Percentiles rank a stretch among this genome's conserved stretches.
Evolutionary conservation across 2,329 filamentous ascomycete genomes (phyloP).

Genomic region (Colletotrichum horii): DNA sequence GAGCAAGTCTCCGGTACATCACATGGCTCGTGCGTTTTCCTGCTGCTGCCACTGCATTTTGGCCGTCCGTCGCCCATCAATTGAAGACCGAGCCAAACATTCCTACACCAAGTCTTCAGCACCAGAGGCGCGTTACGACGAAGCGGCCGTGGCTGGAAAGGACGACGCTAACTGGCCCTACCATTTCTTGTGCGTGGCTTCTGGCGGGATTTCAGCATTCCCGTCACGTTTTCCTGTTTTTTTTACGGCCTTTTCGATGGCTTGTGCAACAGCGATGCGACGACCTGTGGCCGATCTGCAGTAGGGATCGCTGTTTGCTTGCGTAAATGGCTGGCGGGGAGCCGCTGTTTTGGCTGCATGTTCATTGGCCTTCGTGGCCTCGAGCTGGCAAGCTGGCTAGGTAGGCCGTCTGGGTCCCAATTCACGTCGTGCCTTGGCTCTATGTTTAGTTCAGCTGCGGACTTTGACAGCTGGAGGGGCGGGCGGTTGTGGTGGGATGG

Average conservation of each 20-base stretch:
- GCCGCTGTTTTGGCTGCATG: not conserved
- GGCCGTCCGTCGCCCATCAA: not conserved
- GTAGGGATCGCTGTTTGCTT: conserved; percentile 18
- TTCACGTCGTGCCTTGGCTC: not conserved
- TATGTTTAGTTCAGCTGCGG: not conserved
- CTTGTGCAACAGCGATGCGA: conserved; percentile 12
- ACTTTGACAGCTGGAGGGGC: not conserved
- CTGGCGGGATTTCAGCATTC: not conserved
- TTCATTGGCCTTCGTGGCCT: not conserved
- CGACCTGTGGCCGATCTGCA: conserved; percentile 9
- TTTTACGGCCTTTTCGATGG: not conserved
- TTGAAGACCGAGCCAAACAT: not conserved
- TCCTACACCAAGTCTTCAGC: not conserved
- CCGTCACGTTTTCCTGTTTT: conserved; percentile 15
- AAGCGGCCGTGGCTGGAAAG: not conserved
- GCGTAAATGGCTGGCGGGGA: conserved; percentile 16
- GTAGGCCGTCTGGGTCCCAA: not conserved
- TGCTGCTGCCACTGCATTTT: not conserved
- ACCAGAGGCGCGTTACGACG: not conserved
- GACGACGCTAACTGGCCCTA: not conserved
- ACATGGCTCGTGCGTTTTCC: not conserved
- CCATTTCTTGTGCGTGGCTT: not conserved
- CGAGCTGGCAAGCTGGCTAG: too few relatives aligned
- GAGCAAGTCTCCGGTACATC: conserved; percentile 14
- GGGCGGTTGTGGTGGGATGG: not conserved